Evolutionary conservation across 768 basidiomycete species (phyloP), one percentile per base, ranked within the genome.

Genomic region (Suillus sp.): DNA sequence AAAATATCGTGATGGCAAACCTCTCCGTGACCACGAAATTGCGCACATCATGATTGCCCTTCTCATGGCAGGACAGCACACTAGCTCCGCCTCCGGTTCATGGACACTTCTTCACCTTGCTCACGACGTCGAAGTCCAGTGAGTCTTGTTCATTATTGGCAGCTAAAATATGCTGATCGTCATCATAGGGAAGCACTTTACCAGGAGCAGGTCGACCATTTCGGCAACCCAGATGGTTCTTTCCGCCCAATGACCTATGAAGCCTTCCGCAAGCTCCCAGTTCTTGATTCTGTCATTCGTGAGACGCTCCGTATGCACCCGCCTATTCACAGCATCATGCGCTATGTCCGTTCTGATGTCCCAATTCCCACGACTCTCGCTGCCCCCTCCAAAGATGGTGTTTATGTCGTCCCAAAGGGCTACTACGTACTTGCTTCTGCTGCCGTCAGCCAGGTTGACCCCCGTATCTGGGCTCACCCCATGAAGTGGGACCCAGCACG

Each of bases 11-110:
- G 83, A 85, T 68, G 97, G 97, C 62, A 81, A 83, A 51, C 72
- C 81, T 2, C 82, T 99, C 45, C 84, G 82, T 65, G 95, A 99
- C 72, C 89, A 91, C 68, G 94, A 99, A 75, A 91, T 99, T 64
- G 95, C 97, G 0, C 97, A 99, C 73, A 96, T 99, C 72, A 88
- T 99, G 90, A 99, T 98, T 71, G 97, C 97, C 18, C 85, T 99
- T 53, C 88, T 99, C 66, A 99, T 99, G 97, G 97, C 97, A 50
- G 97, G 97, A 43, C 97, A 99, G 78, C 97, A 99, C 78, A 99
- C 97, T 0, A 93, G 92, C 69, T 97, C 97, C 16, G 90, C 97
- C 2, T 90, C 93, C 25, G 88, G 88, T 37, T 90, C 95, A 11
- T 99, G 97, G 97, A 74, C 89, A 18, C 81, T 99, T 43, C 85